Conservation (phyloP, 306 rosid genomes). For the Medicago arabica region DNA sequence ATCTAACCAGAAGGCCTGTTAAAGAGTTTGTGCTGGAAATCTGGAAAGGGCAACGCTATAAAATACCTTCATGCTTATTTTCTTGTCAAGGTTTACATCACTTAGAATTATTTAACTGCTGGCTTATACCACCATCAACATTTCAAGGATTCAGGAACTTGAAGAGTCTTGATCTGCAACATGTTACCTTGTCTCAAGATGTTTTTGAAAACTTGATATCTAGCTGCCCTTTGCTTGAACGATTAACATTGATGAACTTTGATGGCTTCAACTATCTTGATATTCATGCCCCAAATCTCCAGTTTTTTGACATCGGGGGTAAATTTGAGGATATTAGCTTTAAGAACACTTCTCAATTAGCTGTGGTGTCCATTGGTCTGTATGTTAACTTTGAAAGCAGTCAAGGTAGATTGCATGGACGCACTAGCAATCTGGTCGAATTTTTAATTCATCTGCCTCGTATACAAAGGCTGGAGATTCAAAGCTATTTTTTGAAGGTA, state of each 20-base stretch:
- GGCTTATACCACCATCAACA: slow-evolving; percentile 61
- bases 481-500: slow-evolving; percentile 65
- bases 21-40: slow-evolving; percentile 66
- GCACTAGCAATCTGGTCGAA: slow-evolving; percentile 52
- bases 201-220: slow-evolving; percentile 58
- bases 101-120: slow-evolving; percentile 62
- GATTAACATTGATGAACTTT: slow-evolving; percentile 63
- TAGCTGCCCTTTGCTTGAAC: slow-evolving; percentile 61
- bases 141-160: slow-evolving; percentile 61
- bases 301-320: slow-evolving; percentile 65
- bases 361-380: slow-evolving; percentile 62
- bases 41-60: slow-evolving; percentile 64
- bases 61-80: slow-evolving; percentile 59
- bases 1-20: slow-evolving; percentile 54
- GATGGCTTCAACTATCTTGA: slow-evolving; percentile 61
- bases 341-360: slow-evolving; percentile 54
- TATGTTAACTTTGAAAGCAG: slow-evolving; percentile 41
- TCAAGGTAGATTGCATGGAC: slow-evolving; percentile 40
- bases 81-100: slow-evolving; percentile 55
- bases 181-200: slow-evolving; percentile 64
- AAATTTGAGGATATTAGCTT: slow-evolving; percentile 56
- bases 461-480: slow-evolving; percentile 59
- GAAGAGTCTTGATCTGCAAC: slow-evolving; percentile 74
- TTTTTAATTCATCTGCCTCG: slow-evolving; percentile 59
- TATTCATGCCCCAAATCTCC: slow-evolving; percentile 62